Base-by-base conservation (phyloP, 176 grass and related monocot species). In the Paspalum vaginatum region DNA sequence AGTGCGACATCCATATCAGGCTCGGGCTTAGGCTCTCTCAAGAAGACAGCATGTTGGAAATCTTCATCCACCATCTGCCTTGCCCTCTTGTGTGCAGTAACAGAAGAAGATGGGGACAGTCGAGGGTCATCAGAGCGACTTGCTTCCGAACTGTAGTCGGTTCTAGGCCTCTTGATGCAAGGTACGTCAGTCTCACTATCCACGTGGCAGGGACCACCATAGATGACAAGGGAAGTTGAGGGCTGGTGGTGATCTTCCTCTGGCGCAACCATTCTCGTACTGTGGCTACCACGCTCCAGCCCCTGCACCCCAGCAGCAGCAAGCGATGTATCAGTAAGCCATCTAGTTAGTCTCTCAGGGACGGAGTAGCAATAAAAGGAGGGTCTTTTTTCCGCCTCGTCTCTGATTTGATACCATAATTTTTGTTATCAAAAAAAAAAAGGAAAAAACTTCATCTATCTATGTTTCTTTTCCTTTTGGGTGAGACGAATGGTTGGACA, bases 21-120 rank as follows among this genome's bases (percentile, higher is more conserved):
- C 45, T 91, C 89, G 57, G 56, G 45, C 66, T 92, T 88, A 26
- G 86, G 86, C 68, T 86, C 86, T 80, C 81, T 92, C 46, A 86
- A 79, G 75, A 46, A 72, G 47, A 60, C 32, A 41, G 67, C 26
- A 78, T 80, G 57, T 56, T 52, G 54, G 21, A 68, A 76, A 70
- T 75, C 46, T 45, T 61, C 48, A 70, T 81, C 65, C 4, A 75
- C 7, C 59, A 71, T 22, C 15, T 83, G 21, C 55, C 65, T 76
- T 67, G 76, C 68, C 69, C 26, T 69, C 65, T 63, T 46, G 25
- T 48, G 72, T 41, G 41, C 43, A 62, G 79, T 11, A 77, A 26
- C 45, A 24, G 52, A 20, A 49, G 60, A 69, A 15, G 25, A 27
- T 42, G 39, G 82, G 45, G 50, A 45, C 20, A 46, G 46, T 18